These are phyloP conservation scores for Trypanosomatidae sp. DNA, from an alignment of 208 protist species.

Conservation along the genomic window DNA sequence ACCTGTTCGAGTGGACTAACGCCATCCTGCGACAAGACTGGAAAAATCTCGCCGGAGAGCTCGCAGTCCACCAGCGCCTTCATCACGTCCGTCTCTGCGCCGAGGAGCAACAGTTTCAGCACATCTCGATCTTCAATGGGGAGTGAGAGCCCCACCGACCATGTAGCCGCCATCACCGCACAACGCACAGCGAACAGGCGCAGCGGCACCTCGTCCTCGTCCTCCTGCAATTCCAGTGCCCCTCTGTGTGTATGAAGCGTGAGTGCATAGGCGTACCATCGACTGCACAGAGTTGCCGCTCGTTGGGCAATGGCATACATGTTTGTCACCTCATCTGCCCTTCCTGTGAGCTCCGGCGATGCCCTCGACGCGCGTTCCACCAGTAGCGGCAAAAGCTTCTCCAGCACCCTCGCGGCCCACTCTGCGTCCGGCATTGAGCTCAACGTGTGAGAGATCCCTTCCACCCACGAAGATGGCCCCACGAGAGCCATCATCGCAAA, in stretches of 20 bases:
- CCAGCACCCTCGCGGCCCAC: conserved; percentile 17
- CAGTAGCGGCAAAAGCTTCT: conserved; percentile 36
- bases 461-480: conserved; percentile 11
- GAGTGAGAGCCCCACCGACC: conserved; percentile 46
- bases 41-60: conserved; percentile 25
- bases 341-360: conserved; percentile 20
- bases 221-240: conserved; percentile 28
- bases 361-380: conserved; percentile 24
- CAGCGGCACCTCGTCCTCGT: conserved; percentile 31
- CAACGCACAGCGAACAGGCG: conserved; percentile 39
- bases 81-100: conserved; percentile 27
- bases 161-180: conserved; percentile 61
- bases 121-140: conserved; percentile 30
- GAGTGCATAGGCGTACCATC: conserved; percentile 54
- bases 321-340: conserved; percentile 16
- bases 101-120: conserved; percentile 40
- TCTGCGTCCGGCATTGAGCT: conserved; percentile 17
- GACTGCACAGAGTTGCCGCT: conserved; percentile 36
- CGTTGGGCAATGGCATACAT: conserved; percentile 33
- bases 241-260: conserved; percentile 25
- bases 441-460: conserved; percentile 9
- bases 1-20: conserved; percentile 25
- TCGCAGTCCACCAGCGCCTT: conserved; percentile 16
- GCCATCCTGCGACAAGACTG: conserved; percentile 14
- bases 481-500: conserved; percentile 27